Evolutionary conservation across 1,284 basidiomycete genomes (phyloP).

Genomic region (Ceratobasidium sp.): DNA sequence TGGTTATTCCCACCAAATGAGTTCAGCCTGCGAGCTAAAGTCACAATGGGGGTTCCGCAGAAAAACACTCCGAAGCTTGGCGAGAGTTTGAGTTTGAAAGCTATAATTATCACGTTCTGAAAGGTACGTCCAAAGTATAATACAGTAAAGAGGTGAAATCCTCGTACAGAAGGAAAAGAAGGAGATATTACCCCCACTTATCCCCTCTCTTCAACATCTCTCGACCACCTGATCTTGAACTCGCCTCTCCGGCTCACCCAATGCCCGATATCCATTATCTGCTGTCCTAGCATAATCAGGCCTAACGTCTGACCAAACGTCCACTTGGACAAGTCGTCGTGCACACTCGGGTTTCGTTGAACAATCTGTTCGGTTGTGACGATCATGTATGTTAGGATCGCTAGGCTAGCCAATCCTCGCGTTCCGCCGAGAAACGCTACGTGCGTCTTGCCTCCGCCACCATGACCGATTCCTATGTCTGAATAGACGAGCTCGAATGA

Average conservation of each 20-base stretch:
- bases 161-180: background rate
- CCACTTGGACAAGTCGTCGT: conserved; percentile 6
- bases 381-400: conserved; percentile 16
- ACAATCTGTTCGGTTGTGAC: conserved; percentile 21
- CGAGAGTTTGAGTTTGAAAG: no score
- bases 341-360: background rate
- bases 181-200: background rate
- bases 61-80: no score
- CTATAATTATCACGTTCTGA: no score
- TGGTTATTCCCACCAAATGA: no score
- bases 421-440: background rate
- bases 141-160: background rate
- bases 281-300: conserved; percentile 26
- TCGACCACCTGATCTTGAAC: background rate
- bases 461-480: background rate
- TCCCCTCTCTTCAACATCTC: background rate
- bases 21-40: no score
- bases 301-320: conserved; percentile 38
- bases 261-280: conserved; percentile 25
- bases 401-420: background rate
- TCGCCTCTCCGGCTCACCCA: background rate
- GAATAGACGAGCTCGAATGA: background rate
- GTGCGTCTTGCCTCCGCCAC: conserved; percentile 19
- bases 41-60: no score
- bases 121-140: no score